Percentiles rank a stretch among this genome's conserved stretches.
Evolutionary conservation across 192 early-diverging fungal species (phyloP).

Genomic region (Rhizophlyctis rosea): DNA sequence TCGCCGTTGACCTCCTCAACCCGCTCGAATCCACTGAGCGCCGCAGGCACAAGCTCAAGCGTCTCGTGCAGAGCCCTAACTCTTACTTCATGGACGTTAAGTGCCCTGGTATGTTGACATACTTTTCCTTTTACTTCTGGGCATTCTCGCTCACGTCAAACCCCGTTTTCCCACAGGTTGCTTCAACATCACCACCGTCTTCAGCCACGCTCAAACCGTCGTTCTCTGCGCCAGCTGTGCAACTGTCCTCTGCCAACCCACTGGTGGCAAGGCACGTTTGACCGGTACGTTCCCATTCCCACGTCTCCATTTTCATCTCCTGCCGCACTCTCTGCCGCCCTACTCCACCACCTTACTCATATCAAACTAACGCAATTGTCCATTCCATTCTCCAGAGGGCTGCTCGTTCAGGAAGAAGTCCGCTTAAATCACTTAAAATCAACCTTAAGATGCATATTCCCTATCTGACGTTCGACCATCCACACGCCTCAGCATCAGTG

Average conservation of each 20-base stretch:
- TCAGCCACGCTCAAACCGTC: conserved; percentile 98
- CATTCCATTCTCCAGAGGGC: conserved; percentile 40
- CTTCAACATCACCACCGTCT: conserved; percentile 97
- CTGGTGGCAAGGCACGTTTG: conserved; percentile 96
- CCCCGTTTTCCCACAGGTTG: conserved; percentile 60
- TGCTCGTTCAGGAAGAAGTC: conserved; percentile 83
- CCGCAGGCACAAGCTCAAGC: conserved; percentile 91
- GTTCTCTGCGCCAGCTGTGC: conserved; percentile 94
- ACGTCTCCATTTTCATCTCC: not conserved
- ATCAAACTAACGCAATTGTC: not conserved
- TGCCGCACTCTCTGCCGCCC: not conserved
- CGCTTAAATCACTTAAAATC: conserved; percentile 17
- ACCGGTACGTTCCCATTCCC: conserved; percentile 62
- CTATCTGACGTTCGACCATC: no score
- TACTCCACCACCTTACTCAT: not conserved
- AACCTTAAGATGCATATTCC: no score
- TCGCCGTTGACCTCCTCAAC: conserved; percentile 94
- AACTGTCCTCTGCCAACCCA: conserved; percentile 98
- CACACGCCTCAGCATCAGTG: no score
- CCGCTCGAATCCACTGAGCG: conserved; percentile 73
- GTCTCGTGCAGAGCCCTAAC: conserved; percentile 93
- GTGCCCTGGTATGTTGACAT: conserved; percentile 63
- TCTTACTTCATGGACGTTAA: conserved; percentile 99
- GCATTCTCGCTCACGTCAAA: not conserved
- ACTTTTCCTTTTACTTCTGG: not conserved